Evolutionary conservation across 352 stramenopile species (phyloP).

Genomic region (Plasmopara viticola): DNA sequence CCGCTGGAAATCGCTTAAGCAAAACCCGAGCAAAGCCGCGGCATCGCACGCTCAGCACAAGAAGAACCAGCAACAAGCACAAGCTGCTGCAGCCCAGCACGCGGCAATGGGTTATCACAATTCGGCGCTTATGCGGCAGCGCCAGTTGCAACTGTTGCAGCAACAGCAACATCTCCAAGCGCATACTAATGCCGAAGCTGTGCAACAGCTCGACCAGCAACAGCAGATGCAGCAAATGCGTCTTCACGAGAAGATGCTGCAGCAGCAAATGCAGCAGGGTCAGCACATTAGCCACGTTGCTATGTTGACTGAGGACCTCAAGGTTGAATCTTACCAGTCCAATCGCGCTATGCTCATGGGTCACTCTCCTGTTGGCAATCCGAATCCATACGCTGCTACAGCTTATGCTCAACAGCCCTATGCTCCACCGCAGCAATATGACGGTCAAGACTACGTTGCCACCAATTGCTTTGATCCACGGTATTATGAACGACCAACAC

Average conservation of each 20-base stretch:
- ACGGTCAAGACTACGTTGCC: slow-evolving; percentile 24
- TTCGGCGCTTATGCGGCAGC: slow-evolving; percentile 55
- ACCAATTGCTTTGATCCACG: slow-evolving; percentile 30
- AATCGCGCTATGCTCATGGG: slow-evolving; percentile 25
- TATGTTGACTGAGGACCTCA: slow-evolving; percentile 34
- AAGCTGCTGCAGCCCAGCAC: slow-evolving; percentile 32
- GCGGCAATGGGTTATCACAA: slow-evolving; percentile 55
- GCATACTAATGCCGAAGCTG: slow-evolving; percentile 49
- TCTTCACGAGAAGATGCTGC: slow-evolving; percentile 56
- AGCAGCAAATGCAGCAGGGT: slow-evolving; percentile 64
- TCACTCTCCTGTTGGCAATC: slow-evolving; percentile 25
- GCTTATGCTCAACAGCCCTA: slow-evolving; percentile 30
- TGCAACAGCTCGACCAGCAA: slow-evolving; percentile 62
- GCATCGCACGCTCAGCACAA: slow-evolving; percentile 71
- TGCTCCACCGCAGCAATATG: slow-evolving; percentile 27
- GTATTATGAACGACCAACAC: slow-evolving; percentile 33
- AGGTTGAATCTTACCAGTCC: slow-evolving; percentile 32
- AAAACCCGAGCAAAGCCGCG: slow-evolving; percentile 75
- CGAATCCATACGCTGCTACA: slow-evolving; percentile 29
- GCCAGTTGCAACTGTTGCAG: slow-evolving; percentile 60
- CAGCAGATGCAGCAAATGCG: slow-evolving; percentile 71
- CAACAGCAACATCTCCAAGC: slow-evolving; percentile 69
- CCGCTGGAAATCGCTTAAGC: slow-evolving; percentile 85
- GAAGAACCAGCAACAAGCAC: slow-evolving; percentile 64
- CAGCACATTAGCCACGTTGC: slow-evolving; percentile 40